Evolutionary conservation across 2,329 filamentous ascomycete genomes (phyloP).

Genomic region (Fusarium armeniacum): DNA sequence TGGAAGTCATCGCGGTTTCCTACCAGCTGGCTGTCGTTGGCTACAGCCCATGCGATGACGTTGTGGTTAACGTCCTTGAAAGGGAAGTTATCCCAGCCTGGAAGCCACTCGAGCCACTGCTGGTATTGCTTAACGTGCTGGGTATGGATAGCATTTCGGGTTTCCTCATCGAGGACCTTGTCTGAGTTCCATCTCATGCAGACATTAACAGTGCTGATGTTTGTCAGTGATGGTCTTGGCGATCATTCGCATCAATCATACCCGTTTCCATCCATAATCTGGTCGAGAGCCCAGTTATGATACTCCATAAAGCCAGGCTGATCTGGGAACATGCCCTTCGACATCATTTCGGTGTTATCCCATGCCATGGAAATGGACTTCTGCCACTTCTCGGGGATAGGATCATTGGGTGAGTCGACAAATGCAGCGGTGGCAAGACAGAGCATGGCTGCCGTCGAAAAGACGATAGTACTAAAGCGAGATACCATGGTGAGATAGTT

Average conservation of each 20-base stretch:
- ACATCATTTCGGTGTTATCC: neutral
- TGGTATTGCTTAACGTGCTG: neutral
- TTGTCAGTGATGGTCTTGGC: neutral
- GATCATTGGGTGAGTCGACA: neutral
- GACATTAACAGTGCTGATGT: neutral
- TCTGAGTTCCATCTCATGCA: neutral
- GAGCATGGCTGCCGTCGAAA: neutral
- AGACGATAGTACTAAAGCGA: neutral
- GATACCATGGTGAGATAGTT: neutral
- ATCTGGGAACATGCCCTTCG: neutral
- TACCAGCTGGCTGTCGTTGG: neutral
- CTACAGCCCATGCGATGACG: neutral
- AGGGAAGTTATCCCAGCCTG: neutral
- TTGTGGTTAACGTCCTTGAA: neutral
- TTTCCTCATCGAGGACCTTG: neutral
- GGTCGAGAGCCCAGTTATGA: neutral
- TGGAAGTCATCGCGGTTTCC: neutral
- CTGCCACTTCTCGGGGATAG: neutral
- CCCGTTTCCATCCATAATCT: neutral
- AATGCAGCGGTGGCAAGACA: fast-evolving
- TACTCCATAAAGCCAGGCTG: neutral
- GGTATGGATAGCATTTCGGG: neutral
- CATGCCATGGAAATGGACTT: neutral
- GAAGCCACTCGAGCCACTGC: neutral
- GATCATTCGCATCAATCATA: neutral